phyloP scores from a whole-genome alignment of 805 yeast genomes.

The Candida nitratophila region DNA sequence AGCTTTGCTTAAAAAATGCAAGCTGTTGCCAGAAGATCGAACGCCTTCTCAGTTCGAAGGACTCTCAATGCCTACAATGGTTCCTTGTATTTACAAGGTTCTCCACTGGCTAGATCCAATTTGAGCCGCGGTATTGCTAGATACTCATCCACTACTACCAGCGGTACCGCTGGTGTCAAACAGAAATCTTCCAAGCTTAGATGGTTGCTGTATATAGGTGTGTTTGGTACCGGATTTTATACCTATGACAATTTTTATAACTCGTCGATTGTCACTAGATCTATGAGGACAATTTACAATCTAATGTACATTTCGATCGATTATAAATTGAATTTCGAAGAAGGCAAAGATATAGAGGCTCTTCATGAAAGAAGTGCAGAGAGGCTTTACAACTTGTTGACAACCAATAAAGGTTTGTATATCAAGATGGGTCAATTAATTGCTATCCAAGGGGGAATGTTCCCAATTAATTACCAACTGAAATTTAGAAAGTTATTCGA shows the following conservation, averaged over 20 bases:
- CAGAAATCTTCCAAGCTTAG: background rate
- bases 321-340: slow-evolving; percentile 48
- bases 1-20: too few relatives aligned
- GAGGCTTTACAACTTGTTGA: slow-evolving; percentile 37
- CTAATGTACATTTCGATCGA: slow-evolving; percentile 49
- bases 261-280: slow-evolving; percentile 46
- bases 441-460: slow-evolving; percentile 64
- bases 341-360: slow-evolving; percentile 37
- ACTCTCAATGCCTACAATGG: too few relatives aligned
- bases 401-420: slow-evolving; percentile 51
- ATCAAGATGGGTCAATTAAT: slow-evolving; percentile 75
- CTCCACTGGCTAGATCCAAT: too few relatives aligned
- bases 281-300: slow-evolving; percentile 41
- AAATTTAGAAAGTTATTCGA: slow-evolving; percentile 56
- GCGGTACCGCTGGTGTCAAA: background rate
- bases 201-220: slow-evolving; percentile 7
- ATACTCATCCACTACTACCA: background rate
- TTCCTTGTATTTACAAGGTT: too few relatives aligned
- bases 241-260: slow-evolving; percentile 26
- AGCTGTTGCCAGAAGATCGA: too few relatives aligned
- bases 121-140: background rate
- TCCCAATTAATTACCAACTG: slow-evolving; percentile 58
- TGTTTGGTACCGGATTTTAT: slow-evolving; percentile 14
- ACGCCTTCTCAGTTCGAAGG: too few relatives aligned
- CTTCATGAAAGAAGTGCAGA: slow-evolving; percentile 57